phyloP scores from a whole-genome alignment of 176 grass and related monocot genomes.

The Rhynchospora breviuscula region DNA sequence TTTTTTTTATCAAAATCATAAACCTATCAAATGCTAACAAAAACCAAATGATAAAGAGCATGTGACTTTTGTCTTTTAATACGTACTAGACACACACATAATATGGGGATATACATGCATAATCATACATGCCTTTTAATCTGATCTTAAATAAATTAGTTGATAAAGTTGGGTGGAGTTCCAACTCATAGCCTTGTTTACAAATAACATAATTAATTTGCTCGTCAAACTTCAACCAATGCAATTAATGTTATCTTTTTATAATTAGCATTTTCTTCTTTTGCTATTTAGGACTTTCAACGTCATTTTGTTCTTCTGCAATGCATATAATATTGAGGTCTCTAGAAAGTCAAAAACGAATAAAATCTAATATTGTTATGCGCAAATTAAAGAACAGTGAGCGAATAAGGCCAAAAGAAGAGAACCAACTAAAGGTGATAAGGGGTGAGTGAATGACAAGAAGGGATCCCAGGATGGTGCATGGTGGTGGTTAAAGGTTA shows the following conservation, averaged over 20 bases:
- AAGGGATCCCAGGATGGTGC: background rate
- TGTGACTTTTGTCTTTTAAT: conserved; percentile 5
- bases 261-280: background rate
- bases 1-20: background rate
- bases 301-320: background rate
- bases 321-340: background rate
- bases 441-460: conserved; percentile 20
- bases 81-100: background rate
- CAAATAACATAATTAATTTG: background rate
- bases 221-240: background rate
- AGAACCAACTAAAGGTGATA: conserved; percentile 28
- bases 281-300: too few relatives aligned
- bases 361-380: conserved; percentile 6
- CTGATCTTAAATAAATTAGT: background rate
- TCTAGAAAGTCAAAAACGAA: conserved; percentile 8
- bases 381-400: background rate
- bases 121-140: background rate
- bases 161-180: background rate
- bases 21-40: background rate
- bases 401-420: conserved; percentile 17
- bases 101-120: background rate
- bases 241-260: background rate
- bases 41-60: background rate
- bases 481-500: conserved; percentile 20
- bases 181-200: background rate